Evolutionary conservation across 768 basidiomycete genomes (phyloP), one percentile per base, ranked within the genome.

Genomic region (Ramaria sp.): DNA sequence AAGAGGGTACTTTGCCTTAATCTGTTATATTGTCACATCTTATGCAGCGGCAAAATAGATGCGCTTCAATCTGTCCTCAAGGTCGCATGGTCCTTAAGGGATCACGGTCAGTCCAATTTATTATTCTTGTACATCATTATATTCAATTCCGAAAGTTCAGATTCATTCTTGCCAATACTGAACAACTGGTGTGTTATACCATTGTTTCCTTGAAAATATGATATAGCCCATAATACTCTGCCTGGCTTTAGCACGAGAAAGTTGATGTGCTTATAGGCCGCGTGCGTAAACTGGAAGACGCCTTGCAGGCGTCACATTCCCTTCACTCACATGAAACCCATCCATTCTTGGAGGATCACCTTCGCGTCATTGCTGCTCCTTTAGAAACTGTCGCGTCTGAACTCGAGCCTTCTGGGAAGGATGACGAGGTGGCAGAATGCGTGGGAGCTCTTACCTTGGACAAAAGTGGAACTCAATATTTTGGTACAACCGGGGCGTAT

Each of bases 261-360:
- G 84, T 85, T 43, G 75, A 73, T 43, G 60, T 72, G 18, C 70
- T 86, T 13, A 72, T 81, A 16, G 79, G 66, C 56, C 78, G 84
- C 43, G 79, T 85, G 37, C 75, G 82, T 48, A 72, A 79, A 49
- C 72, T 86, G 16, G 84, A 86, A 64, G 82, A 83, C 64, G 82
- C 81, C 12, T 73, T 86, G 10, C 66, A 71, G 2, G 68, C 76
- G 44, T 72, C 78, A 5, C 78, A 85, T 62, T 59, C 73, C 3
- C 58, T 69, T 38, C 70, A 72, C 58, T 78, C 78, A 1, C 63
- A 59, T 45, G 75, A 77, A 38, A 64, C 69, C 0, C 83, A 86
- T 61, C 81, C 79, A 12, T 69, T 86, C 41, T 69, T 86, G 20
- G 68, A 70, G 22, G 76, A 82, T 3, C 79, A 84, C 4, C 73